These are phyloP conservation scores for Rhynchosporium agropyri DNA, from an alignment of 2,329 filamentous ascomycete genomes.

Conservation along the genomic window DNA sequence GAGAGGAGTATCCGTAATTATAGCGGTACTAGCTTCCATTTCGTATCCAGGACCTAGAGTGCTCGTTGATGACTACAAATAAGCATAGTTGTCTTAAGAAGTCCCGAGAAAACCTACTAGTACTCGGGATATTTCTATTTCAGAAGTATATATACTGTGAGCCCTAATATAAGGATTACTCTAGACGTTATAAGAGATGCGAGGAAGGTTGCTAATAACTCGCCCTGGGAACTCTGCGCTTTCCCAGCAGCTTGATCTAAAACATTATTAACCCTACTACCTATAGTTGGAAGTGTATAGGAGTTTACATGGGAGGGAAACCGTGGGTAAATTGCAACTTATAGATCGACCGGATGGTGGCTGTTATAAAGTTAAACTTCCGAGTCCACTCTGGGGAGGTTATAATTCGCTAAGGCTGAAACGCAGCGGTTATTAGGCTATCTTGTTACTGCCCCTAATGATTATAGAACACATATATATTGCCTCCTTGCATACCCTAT, in stretches of 20 bases:
- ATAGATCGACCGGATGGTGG: too few species aligned
- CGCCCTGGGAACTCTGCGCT: background rate
- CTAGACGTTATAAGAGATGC: background rate
- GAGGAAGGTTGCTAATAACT: background rate
- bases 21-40: conserved; percentile 20
- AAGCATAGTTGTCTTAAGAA: background rate
- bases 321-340: too few species aligned
- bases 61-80: conserved; percentile 15
- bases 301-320: background rate
- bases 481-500: too few species aligned
- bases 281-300: background rate
- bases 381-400: too few species aligned
- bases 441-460: too few species aligned
- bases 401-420: too few species aligned
- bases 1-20: conserved; percentile 18
- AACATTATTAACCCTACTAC: background rate
- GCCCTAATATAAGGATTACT: background rate
- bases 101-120: background rate
- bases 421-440: too few species aligned
- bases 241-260: conserved; percentile 1
- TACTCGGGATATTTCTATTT: conserved; percentile 2
- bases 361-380: too few species aligned
- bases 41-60: conserved; percentile 7
- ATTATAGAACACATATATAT: too few species aligned
- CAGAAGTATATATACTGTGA: background rate